Conservation (phyloP, 2,329 filamentous ascomycete genomes). For the Nemania sp. region DNA sequence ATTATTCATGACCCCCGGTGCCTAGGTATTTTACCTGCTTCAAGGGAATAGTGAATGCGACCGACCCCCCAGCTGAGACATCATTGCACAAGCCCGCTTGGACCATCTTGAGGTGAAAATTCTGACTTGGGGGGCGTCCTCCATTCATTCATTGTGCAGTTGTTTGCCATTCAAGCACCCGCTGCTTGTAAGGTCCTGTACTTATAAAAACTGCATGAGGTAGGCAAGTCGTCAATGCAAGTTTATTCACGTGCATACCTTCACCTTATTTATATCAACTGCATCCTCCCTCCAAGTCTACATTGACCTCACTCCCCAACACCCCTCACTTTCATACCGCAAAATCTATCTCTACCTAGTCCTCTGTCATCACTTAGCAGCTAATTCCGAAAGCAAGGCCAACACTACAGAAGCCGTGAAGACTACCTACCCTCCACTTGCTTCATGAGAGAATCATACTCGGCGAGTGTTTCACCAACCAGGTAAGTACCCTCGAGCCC, state of each 20-base stretch:
- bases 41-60: neutral
- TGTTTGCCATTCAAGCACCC: conserved; percentile 11
- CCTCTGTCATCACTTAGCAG: neutral
- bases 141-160: neutral
- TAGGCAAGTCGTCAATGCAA: neutral
- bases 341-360: too few relatives aligned
- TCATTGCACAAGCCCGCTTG: conserved; percentile 11
- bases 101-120: neutral
- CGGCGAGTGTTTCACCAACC: neutral
- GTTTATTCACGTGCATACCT: neutral
- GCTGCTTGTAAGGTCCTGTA: too few relatives aligned
- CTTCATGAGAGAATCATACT: neutral
- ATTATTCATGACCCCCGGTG: too few relatives aligned
- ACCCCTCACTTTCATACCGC: too few relatives aligned
- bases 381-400: neutral
- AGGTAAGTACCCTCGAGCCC: too few relatives aligned
- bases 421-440: neutral
- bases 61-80: neutral
- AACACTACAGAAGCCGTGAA: neutral
- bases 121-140: neutral
- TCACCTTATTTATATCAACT: neutral
- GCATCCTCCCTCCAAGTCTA: neutral
- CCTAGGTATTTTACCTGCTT: too few relatives aligned
- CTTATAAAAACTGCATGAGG: neutral
- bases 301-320: too few relatives aligned